Evolutionary conservation across 2,329 filamentous ascomycete genomes (phyloP), one percentile per base, ranked within the genome.

Genomic region (Xylaria sp.): DNA sequence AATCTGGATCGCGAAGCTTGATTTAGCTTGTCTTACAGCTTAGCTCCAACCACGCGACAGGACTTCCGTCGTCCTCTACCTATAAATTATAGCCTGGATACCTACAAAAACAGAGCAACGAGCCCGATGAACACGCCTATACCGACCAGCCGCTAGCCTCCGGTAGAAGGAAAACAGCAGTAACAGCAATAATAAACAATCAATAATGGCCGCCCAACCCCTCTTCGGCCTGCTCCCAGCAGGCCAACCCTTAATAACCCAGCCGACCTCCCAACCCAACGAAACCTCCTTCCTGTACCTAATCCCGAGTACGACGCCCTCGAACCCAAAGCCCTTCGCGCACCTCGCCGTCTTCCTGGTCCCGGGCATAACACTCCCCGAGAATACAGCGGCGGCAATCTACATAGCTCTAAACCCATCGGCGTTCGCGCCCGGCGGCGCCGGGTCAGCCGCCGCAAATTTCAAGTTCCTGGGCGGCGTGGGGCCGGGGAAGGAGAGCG

Each of bases 301-400:
- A 2, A 83, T 86, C 59, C 84, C 86, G 28, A 78, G 81, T 2
- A 85, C 81, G n/a, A 69, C 75, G 6, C 72, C 76, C 7, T 39
- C 74, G 23, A 68, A 71, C 60, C 72, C 78, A 0, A 83, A 83
- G 52, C 75, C 89, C 61, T 94, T 96, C 79, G 90, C 91, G 18
- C 94, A 98, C 79, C 88, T 98, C 64, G 92, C 94, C 76, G 90
- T 98, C 66, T 97, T 98, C 83, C 86, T 98, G 43, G 88, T 98
- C 0, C 97, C 96, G 0, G 92, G 91, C 52, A 85, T 91, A 10
- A 80, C 86, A 10, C 86, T 99, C 0, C 94, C 94, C 0, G 84
- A 87, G 3, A 88, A 89, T 74, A 92, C 92, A 23, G 95, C 94
- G 5, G 96, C 94, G 15, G 93, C 94, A 56, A 95, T 99, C 72